Conservation (phyloP, 768 basidiomycete species). For the Pleurotus platypus region DNA sequence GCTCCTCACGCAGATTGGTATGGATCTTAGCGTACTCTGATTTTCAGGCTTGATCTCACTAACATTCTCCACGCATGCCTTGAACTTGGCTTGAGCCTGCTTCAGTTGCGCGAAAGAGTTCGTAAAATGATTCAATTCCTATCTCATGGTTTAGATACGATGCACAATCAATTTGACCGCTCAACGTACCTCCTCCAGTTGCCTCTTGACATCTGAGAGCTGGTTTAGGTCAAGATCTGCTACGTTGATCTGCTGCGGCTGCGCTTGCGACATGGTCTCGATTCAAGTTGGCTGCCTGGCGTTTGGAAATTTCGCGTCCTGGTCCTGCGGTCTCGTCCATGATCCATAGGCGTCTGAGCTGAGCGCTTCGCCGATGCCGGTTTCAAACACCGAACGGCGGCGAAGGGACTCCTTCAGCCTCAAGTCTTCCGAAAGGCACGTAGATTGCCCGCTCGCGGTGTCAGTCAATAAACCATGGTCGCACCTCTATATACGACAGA, state of each 20-base stretch:
- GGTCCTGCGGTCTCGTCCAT: no score
- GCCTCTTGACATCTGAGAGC: constrained; percentile 83
- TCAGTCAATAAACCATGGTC: constrained; percentile 51
- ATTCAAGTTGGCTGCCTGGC: neutral
- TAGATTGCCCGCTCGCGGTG: neutral
- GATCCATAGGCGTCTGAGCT: no score
- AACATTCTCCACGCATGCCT: constrained; percentile 79
- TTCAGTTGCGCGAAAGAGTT: constrained; percentile 91
- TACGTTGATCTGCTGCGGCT: constrained; percentile 72
- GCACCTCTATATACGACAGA: constrained; percentile 96
- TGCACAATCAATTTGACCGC: neutral
- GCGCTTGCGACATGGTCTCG: constrained; percentile 17
- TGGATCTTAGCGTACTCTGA: constrained; percentile 35
- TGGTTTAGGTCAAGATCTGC: constrained; percentile 83
- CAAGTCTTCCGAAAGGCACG: no score
- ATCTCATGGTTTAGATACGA: neutral
- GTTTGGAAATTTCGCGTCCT: no score
- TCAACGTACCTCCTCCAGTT: constrained; percentile 79
- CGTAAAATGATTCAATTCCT: constrained; percentile 93
- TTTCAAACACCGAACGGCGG: no score
- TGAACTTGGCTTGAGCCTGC: constrained; percentile 91
- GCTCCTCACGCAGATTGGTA: neutral
- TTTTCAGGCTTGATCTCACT: constrained; percentile 71
- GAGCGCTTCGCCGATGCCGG: no score
- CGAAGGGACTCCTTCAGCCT: no score